Evolutionary conservation across 2,329 filamentous ascomycete species (phyloP).

Genomic region (Curvularia spicifera): DNA sequence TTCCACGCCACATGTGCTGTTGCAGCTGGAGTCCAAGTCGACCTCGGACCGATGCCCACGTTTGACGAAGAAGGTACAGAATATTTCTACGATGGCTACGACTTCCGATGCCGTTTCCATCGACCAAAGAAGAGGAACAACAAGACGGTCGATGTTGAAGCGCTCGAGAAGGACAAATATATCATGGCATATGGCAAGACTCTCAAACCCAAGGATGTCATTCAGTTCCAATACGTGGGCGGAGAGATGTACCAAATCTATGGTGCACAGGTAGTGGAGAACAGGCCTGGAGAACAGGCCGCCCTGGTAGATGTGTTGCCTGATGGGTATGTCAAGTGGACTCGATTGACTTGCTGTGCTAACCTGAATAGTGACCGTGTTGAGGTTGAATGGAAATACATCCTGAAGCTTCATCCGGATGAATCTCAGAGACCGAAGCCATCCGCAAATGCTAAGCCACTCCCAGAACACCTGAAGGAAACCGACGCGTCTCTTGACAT

Average conservation of each 20-base stretch:
- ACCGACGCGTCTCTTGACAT: constrained; percentile 53
- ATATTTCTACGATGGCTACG: constrained; percentile 89
- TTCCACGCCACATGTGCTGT: constrained; percentile 96
- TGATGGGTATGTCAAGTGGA: constrained; percentile 68
- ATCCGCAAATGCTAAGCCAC: constrained; percentile 72
- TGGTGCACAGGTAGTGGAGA: constrained; percentile 86
- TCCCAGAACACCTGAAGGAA: constrained; percentile 64
- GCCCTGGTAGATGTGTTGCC: constrained; percentile 84
- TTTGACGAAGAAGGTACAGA: constrained; percentile 90
- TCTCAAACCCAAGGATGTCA: constrained; percentile 74
- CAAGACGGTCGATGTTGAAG: constrained; percentile 72
- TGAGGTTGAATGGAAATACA: constrained; percentile 85
- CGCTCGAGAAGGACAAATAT: constrained; percentile 72
- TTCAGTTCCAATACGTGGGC: constrained; percentile 80
- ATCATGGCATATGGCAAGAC: constrained; percentile 71
- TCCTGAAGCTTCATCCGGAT: constrained; percentile 72
- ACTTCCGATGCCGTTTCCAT: constrained; percentile 95
- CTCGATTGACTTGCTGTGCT: constrained; percentile 12
- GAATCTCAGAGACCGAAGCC: constrained; percentile 77
- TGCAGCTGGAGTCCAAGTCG: constrained; percentile 88
- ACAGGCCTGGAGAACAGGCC: constrained; percentile 74
- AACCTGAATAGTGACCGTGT: constrained; percentile 65
- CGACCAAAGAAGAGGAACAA: constrained; percentile 87
- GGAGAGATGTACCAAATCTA: constrained; percentile 88
- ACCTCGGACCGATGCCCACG: constrained; percentile 83